These are phyloP conservation scores for Jatropha multifida DNA, from an alignment of 441 rosid species.

Conservation along the genomic window DNA sequence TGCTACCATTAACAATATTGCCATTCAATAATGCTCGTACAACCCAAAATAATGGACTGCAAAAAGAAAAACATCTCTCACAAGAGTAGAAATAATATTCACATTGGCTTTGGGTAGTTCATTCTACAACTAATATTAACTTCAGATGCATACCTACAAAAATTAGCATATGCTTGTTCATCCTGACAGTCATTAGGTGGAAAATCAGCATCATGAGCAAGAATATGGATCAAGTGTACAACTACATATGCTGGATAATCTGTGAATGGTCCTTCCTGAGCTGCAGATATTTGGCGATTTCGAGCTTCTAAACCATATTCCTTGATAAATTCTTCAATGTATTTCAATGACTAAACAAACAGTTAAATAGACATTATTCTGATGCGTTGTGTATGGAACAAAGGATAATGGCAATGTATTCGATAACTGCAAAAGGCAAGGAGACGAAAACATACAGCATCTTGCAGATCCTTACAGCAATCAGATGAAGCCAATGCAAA, in stretches of 20 bases:
- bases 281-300: constrained; percentile 42
- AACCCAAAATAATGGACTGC: constrained; percentile 78
- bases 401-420: constrained; percentile 9
- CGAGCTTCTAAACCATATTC: constrained; percentile 52
- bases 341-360: constrained; percentile 55
- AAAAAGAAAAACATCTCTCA: constrained; percentile 29
- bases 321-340: constrained; percentile 69
- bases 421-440: constrained; percentile 14
- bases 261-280: constrained; percentile 48
- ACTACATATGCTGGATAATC: constrained; percentile 72
- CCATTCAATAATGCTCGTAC: constrained; percentile 51
- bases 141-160: constrained; percentile 44
- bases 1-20: constrained; percentile 38
- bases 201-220: constrained; percentile 71
- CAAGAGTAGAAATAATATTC: constrained; percentile 20
- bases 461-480: constrained; percentile 56
- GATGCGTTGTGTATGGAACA: constrained; percentile 9
- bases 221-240: constrained; percentile 81
- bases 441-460: constrained; percentile 51
- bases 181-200: constrained; percentile 73
- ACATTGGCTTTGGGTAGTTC: constrained; percentile 2
- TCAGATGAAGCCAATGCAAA: constrained; percentile 65
- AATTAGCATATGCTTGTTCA: constrained; percentile 60
- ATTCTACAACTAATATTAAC: constrained; percentile 4
- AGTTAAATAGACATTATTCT: constrained; percentile 27